These are phyloP conservation scores for Dissophora globulifera DNA, from an alignment of 192 early-diverging fungal genomes.

Conservation along the genomic window DNA sequence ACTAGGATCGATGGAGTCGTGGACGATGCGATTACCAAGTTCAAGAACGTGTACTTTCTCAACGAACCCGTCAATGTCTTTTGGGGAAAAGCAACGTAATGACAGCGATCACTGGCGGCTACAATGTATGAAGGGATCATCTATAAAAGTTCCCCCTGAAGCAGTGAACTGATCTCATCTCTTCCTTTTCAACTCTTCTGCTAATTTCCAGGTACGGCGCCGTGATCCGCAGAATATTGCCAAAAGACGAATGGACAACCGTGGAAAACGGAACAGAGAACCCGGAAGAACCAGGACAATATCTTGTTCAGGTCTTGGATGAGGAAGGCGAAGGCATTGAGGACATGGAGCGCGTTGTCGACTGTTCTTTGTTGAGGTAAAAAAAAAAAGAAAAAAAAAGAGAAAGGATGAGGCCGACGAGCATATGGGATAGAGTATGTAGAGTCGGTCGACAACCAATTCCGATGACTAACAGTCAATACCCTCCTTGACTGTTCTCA, in stretches of 20 bases:
- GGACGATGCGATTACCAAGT: constrained; percentile 68
- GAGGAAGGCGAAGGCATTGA: constrained; percentile 61
- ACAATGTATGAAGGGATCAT: too few relatives aligned
- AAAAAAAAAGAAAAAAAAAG: too few relatives aligned
- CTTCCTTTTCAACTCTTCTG: too few relatives aligned
- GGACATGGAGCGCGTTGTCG: constrained; percentile 56
- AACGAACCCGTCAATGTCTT: constrained; percentile 65
- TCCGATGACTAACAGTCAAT: too few relatives aligned
- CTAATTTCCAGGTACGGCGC: constrained; percentile 64
- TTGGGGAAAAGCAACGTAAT: constrained; percentile 54
- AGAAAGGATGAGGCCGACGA: too few relatives aligned
- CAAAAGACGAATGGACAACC: constrained; percentile 45
- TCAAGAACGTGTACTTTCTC: constrained; percentile 62
- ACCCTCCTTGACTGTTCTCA: not conserved
- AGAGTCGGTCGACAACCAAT: too few relatives aligned
- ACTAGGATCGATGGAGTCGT: constrained; percentile 67
- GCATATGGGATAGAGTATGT: too few relatives aligned
- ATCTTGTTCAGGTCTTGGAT: constrained; percentile 67
- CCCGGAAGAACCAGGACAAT: constrained; percentile 41
- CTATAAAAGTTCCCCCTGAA: too few relatives aligned
- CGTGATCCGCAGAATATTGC: constrained; percentile 44
- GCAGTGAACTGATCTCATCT: too few relatives aligned
- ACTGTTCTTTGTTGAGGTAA: constrained; percentile 50
- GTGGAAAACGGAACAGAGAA: constrained; percentile 7
- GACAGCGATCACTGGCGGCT: too few relatives aligned